Conservation (phyloP, 2,329 filamentous ascomycete species). For the Didymella sp. region DNA sequence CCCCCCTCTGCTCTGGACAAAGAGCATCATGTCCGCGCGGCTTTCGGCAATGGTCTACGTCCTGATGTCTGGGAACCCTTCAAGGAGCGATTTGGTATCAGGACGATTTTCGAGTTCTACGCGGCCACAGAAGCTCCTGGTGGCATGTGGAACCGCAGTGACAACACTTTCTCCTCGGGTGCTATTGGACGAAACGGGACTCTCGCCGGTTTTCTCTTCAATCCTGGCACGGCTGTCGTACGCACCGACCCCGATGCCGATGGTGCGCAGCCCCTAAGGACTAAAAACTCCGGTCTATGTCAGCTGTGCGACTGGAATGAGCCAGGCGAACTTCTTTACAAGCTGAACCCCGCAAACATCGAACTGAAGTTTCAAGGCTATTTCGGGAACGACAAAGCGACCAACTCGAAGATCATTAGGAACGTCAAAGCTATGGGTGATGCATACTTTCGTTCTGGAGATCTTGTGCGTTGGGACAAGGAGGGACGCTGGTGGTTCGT, state of each 20-base stretch:
- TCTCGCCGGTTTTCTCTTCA: constrained; percentile 60
- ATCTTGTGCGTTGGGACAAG: constrained; percentile 42
- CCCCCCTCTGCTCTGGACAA: constrained; percentile 42
- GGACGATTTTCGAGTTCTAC: constrained; percentile 50
- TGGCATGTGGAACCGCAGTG: constrained; percentile 58
- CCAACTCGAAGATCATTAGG: constrained; percentile 42
- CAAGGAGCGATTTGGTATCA: constrained; percentile 50
- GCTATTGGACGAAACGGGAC: constrained; percentile 74
- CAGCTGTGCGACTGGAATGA: constrained; percentile 65
- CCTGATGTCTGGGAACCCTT: constrained; percentile 53
- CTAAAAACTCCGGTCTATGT: constrained; percentile 71
- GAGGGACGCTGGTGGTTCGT: constrained; percentile 49
- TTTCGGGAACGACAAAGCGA: constrained; percentile 55
- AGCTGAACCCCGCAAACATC: constrained; percentile 53
- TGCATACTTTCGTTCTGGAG: constrained; percentile 49
- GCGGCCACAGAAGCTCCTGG: constrained; percentile 63
- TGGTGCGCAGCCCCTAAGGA: constrained; percentile 63
- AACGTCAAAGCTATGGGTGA: constrained; percentile 48
- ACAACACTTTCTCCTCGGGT: constrained; percentile 66
- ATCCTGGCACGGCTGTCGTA: constrained; percentile 66
- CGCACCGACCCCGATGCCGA: constrained; percentile 71
- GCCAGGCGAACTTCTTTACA: constrained; percentile 73
- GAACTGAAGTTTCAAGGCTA: constrained; percentile 67
- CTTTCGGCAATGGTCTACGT: constrained; percentile 52
- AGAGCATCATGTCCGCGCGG: constrained; percentile 40